Evolutionary conservation across 2,329 filamentous ascomycete genomes (phyloP).

Genomic region (Paramyrothecium sp.): DNA sequence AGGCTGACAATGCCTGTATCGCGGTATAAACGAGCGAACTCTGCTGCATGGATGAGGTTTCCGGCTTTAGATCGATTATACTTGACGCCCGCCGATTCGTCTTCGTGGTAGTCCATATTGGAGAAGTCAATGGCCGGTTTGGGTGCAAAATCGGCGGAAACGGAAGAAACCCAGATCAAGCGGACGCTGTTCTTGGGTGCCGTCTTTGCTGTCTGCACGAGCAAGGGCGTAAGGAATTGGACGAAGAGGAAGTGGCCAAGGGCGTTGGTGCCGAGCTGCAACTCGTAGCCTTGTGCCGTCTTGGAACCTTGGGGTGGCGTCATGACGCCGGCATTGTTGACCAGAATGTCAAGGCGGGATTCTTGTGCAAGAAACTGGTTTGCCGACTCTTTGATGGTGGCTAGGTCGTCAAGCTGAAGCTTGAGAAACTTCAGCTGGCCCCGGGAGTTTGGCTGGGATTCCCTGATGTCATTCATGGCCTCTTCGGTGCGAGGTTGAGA

Average conservation of each 20-base stretch:
- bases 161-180: constrained; percentile 30
- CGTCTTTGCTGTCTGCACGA: constrained; percentile 27
- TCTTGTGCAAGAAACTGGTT: constrained; percentile 18
- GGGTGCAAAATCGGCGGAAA: constrained; percentile 9
- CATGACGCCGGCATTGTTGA: constrained; percentile 43
- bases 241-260: constrained; percentile 40
- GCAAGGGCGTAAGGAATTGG: constrained; percentile 30
- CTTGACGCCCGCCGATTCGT: constrained; percentile 7
- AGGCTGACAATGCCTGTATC: constrained; percentile 15
- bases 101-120: constrained; percentile 13
- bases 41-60: constrained; percentile 11
- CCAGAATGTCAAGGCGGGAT: constrained; percentile 31
- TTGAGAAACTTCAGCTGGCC: background rate
- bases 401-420: constrained; percentile 31
- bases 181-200: constrained; percentile 25
- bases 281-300: constrained; percentile 37
- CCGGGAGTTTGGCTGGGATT: background rate
- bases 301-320: constrained; percentile 32
- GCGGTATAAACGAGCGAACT: constrained; percentile 8
- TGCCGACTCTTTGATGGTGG: constrained; percentile 23
- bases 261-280: constrained; percentile 40
- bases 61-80: constrained; percentile 29
- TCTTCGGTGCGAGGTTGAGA: constrained; percentile 1
- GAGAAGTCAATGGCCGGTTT: constrained; percentile 16
- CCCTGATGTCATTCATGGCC: background rate